Evolutionary conservation across 176 grass and related monocot species (phyloP).

Genomic region (Musa acuminata): DNA sequence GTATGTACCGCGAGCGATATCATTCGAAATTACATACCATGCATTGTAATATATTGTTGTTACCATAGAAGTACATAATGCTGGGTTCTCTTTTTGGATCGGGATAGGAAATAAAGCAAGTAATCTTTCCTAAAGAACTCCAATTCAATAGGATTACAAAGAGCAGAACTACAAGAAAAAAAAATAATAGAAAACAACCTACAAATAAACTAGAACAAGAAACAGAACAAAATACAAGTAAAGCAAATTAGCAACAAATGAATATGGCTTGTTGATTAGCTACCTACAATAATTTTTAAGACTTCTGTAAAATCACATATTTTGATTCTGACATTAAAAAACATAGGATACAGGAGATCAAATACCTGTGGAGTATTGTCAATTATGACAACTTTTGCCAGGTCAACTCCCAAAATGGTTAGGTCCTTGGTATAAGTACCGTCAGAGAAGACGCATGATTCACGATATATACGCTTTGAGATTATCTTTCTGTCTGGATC

Average conservation of each 20-base stretch:
- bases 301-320: background rate
- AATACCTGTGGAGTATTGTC: slow-evolving; percentile 97
- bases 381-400: slow-evolving; percentile 84
- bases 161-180: too few species aligned
- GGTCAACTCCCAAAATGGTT: slow-evolving; percentile 72
- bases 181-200: too few species aligned
- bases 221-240: background rate
- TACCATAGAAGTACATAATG: too few species aligned
- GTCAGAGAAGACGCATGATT: slow-evolving; percentile 90
- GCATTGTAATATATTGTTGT: too few species aligned
- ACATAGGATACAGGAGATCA: background rate
- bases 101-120: too few species aligned
- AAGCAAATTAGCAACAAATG: background rate
- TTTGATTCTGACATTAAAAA: background rate
- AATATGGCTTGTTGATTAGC: background rate
- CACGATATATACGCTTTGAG: slow-evolving; percentile 63
- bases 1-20: too few species aligned
- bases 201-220: too few species aligned
- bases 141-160: too few species aligned
- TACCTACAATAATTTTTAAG: background rate
- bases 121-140: too few species aligned
- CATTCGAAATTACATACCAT: too few species aligned
- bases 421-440: slow-evolving; percentile 91
- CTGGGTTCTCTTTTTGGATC: too few species aligned
- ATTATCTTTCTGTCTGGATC: slow-evolving; percentile 80